phyloP scores from a whole-genome alignment of 345 rosid genomes.

The Melastoma malabathricum region DNA sequence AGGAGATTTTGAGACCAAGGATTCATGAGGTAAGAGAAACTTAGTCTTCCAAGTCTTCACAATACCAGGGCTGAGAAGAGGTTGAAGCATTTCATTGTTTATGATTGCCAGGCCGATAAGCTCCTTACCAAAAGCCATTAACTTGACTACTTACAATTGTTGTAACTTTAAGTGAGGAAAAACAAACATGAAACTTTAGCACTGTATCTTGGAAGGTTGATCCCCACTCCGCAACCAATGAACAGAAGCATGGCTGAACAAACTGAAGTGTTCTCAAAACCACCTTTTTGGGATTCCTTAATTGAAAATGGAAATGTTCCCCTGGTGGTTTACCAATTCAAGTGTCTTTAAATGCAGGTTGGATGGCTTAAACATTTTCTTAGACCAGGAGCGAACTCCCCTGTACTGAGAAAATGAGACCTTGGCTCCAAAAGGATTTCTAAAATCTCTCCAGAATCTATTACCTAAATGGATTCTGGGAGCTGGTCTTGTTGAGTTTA shows the following conservation, averaged over 20 bases:
- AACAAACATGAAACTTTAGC: background rate
- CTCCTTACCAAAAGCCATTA: constrained; percentile 22
- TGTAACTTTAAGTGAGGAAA: background rate
- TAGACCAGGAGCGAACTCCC: constrained; percentile 12
- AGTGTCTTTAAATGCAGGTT: constrained; percentile 12
- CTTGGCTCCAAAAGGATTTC: constrained; percentile 16
- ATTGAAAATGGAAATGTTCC: background rate
- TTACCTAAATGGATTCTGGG: constrained; percentile 28
- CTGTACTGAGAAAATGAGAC: constrained; percentile 16
- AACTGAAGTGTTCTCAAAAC: constrained; percentile 18
- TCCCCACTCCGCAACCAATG: constrained; percentile 32
- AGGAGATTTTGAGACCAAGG: constrained; percentile 34
- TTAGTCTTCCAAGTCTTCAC: background rate
- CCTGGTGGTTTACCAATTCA: background rate
- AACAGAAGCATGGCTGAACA: constrained; percentile 29
- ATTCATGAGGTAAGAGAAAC: constrained; percentile 21
- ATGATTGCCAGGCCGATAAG: constrained; percentile 20
- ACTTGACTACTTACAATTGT: constrained; percentile 26
- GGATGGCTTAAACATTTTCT: constrained; percentile 18
- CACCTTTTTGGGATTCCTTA: background rate
- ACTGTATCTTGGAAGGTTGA: constrained; percentile 16
- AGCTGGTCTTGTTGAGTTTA: constrained; percentile 25
- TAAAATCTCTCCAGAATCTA: constrained; percentile 18
- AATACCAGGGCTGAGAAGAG: background rate
- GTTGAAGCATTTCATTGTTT: background rate